These are phyloP conservation scores for Botrytis hyacinthi DNA, from an alignment of 2,329 filamentous ascomycete genomes.

Conservation along the genomic window DNA sequence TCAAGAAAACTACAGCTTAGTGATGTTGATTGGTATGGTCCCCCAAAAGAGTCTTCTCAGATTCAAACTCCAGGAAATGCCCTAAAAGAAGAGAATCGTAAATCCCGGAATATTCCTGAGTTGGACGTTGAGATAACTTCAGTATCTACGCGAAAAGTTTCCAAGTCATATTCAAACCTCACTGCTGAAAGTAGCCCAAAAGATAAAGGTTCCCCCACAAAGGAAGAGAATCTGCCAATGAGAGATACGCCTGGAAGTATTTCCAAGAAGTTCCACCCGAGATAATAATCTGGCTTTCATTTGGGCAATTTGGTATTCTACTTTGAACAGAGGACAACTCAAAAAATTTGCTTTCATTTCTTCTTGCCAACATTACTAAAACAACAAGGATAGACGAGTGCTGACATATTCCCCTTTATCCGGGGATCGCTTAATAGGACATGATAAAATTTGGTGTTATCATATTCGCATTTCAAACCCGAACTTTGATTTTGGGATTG, in stretches of 20 bases:
- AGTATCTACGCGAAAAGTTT: constrained; percentile 15
- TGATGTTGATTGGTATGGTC: constrained; percentile 91
- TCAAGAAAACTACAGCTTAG: constrained; percentile 89
- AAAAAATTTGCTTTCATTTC: constrained; percentile 17
- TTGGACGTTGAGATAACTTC: background rate
- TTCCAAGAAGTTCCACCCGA: constrained; percentile 21
- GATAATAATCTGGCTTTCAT: constrained; percentile 26
- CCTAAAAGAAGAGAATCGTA: constrained; percentile 4
- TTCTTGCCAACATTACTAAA: constrained; percentile 13
- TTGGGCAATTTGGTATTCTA: constrained; percentile 13
- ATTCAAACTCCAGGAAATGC: constrained; percentile 24
- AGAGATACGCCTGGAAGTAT: constrained; percentile 32
- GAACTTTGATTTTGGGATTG: background rate
- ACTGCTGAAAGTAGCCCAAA: background rate
- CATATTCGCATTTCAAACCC: background rate
- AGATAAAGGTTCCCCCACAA: background rate
- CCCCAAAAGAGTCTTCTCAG: constrained; percentile 29
- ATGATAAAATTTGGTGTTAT: constrained; percentile 20
- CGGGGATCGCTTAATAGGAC: constrained; percentile 22
- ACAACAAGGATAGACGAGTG: constrained; percentile 11
- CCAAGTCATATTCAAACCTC: background rate
- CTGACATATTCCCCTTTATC: constrained; percentile 19
- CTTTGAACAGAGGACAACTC: background rate
- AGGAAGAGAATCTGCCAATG: constrained; percentile 30
- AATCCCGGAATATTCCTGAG: background rate